These are phyloP conservation scores for Phytophthora vignae DNA, from an alignment of 352 stramenopile species.

Conservation along the genomic window DNA sequence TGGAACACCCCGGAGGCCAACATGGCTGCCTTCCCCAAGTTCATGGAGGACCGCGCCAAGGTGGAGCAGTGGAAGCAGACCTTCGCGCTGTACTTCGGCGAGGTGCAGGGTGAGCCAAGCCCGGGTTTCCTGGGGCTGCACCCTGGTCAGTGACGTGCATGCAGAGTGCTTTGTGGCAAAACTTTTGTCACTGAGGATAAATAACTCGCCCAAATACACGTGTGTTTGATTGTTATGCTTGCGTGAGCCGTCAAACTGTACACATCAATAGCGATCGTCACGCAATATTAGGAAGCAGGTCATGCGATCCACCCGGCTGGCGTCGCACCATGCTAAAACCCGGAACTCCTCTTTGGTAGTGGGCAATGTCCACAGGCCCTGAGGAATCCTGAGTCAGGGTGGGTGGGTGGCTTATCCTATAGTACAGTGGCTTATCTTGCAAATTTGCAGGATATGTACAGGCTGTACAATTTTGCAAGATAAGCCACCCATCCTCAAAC, in stretches of 20 bases:
- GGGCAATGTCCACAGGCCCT: too few species aligned
- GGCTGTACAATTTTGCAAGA: too few species aligned
- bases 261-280: slow-evolving; percentile 1
- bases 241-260: neutral
- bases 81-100: slow-evolving; percentile 63
- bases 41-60: slow-evolving; percentile 59
- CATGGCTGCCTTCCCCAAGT: slow-evolving; percentile 41
- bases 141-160: slow-evolving; percentile 33
- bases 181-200: neutral
- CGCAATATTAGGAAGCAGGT: neutral
- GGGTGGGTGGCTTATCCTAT: too few species aligned
- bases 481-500: too few species aligned
- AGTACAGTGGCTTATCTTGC: too few species aligned
- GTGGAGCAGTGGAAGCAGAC: slow-evolving; percentile 54
- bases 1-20: slow-evolving; percentile 51
- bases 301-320: neutral
- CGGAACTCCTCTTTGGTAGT: neutral
- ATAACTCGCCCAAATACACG: neutral
- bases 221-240: neutral
- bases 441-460: too few species aligned
- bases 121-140: slow-evolving; percentile 52
- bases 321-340: neutral
- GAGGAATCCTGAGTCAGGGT: too few species aligned
- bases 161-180: neutral
- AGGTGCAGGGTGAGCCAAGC: slow-evolving; percentile 53